Percentiles rank a stretch among this genome's conserved stretches.
phyloP scores from a whole-genome alignment of 1,284 basidiomycete genomes.

The Puccinia polysora region DNA sequence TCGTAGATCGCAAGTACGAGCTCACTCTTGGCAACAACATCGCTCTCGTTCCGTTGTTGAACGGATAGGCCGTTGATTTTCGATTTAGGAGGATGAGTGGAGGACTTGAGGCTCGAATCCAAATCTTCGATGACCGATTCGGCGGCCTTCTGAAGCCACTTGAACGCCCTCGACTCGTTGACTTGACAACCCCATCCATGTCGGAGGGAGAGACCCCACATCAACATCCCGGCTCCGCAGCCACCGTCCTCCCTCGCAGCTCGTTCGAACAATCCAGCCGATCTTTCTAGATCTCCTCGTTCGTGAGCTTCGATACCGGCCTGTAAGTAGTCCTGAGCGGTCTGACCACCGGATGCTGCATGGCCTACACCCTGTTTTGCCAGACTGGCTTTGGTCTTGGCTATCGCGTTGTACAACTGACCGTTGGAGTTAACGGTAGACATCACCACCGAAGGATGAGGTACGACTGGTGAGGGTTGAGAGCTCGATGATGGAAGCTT shows the following conservation, averaged over 20 bases:
- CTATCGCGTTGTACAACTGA: constrained; percentile 20
- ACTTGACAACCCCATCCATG: constrained; percentile 69
- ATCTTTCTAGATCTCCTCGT: constrained; percentile 66
- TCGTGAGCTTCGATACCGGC: constrained; percentile 78
- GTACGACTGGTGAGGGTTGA: neutral
- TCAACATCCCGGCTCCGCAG: constrained; percentile 81
- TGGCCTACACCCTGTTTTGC: neutral
- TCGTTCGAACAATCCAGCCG: constrained; percentile 72
- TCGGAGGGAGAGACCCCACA: constrained; percentile 80
- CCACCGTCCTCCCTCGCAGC: constrained; percentile 71
- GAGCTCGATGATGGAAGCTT: neutral
- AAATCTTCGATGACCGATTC: constrained; percentile 74
- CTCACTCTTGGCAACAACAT: constrained; percentile 60
- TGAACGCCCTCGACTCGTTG: constrained; percentile 70
- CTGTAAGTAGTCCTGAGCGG: constrained; percentile 49
- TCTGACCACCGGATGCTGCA: neutral
- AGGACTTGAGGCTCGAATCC: constrained; percentile 56
- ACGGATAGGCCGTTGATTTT: constrained; percentile 49
- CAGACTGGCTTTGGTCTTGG: constrained; percentile 39
- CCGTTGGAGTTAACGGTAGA: neutral
- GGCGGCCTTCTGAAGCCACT: constrained; percentile 75
- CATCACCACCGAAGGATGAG: no score
- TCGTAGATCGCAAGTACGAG: constrained; percentile 84
- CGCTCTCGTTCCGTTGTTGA: constrained; percentile 48
- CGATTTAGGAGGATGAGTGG: constrained; percentile 54